Percentiles rank a stretch among this genome's conserved stretches.
Conservation (phyloP, 495 filamentous ascomycete species). For the Parachaetomium inaequale region DNA sequence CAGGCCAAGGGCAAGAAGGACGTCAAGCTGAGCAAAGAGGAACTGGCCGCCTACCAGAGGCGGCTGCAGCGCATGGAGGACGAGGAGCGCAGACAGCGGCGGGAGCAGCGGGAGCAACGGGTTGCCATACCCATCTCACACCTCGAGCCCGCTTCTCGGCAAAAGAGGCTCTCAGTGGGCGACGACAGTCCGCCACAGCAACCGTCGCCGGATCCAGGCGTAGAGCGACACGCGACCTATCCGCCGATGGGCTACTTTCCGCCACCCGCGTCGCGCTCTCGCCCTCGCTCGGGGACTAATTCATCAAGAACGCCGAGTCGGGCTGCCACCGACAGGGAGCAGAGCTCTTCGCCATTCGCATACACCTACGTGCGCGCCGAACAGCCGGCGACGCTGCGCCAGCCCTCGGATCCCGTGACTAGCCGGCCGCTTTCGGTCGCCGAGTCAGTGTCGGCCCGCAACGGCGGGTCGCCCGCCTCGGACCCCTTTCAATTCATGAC, state of each 20-base stretch:
- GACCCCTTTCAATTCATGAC: conserved; percentile 46
- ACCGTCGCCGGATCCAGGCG: conserved; percentile 10
- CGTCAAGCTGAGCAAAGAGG: conserved; percentile 68
- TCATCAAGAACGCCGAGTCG: conserved; percentile 31
- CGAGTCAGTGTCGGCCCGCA: conserved; percentile 19
- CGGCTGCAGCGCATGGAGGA: conserved; percentile 57
- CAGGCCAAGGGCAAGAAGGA: conserved; percentile 68
- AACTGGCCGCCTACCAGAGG: conserved; percentile 69
- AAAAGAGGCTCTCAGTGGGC: conserved; percentile 11
- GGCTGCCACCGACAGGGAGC: conserved; percentile 26
- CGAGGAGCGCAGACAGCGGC: conserved; percentile 36
- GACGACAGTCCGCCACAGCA: conserved; percentile 18
- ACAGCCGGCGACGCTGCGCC: conserved; percentile 22
- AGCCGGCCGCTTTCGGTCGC: conserved; percentile 23
- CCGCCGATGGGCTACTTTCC: conserved; percentile 43
- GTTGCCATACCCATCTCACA: conserved; percentile 42
- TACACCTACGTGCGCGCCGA: conserved; percentile 38
- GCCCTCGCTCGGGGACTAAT: conserved; percentile 32
- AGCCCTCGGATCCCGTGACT: conserved; percentile 33
- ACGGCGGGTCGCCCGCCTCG: conserved; percentile 16
- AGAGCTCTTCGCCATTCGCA: conserved; percentile 40
- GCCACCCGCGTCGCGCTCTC: conserved; percentile 31
- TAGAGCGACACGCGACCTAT: conserved; percentile 20
- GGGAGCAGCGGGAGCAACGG: conserved; percentile 37
- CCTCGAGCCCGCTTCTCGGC: conserved; percentile 31